Conservation (phyloP, 2,329 filamentous ascomycete species). For the Polychaeton citri region DNA sequence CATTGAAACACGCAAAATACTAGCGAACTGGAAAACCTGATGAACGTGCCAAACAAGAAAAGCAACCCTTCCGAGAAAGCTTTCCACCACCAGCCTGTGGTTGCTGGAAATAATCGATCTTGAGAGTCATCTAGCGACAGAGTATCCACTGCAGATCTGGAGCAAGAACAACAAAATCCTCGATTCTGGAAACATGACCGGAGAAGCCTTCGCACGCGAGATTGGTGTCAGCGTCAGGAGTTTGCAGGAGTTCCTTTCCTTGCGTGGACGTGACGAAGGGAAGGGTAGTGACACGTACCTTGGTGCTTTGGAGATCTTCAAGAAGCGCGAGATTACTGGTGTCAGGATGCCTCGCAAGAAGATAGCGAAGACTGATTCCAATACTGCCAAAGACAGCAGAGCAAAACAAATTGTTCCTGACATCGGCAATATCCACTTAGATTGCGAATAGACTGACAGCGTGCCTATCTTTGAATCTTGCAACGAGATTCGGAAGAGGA, state of each 20-base stretch:
- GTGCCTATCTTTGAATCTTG: constrained; percentile 45
- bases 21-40: no score
- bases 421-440: constrained; percentile 5
- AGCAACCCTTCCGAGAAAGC: no score
- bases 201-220: not conserved
- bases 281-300: not conserved
- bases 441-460: constrained; percentile 31
- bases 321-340: constrained; percentile 36
- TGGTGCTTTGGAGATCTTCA: constrained; percentile 27
- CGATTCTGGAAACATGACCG: not conserved
- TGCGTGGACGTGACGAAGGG: not conserved
- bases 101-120: not conserved
- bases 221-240: not conserved
- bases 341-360: constrained; percentile 25
- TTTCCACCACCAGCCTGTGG: no score
- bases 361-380: constrained; percentile 19
- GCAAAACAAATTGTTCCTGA: constrained; percentile 2
- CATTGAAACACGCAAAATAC: no score
- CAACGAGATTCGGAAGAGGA: constrained; percentile 45
- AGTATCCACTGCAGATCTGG: not conserved
- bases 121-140: not conserved
- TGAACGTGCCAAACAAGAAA: no score
- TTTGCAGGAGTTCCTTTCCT: not conserved
- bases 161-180: not conserved
- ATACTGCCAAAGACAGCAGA: constrained; percentile 1